phyloP scores from a whole-genome alignment of 305 asterid genomes.

The Plantago rigida region DNA sequence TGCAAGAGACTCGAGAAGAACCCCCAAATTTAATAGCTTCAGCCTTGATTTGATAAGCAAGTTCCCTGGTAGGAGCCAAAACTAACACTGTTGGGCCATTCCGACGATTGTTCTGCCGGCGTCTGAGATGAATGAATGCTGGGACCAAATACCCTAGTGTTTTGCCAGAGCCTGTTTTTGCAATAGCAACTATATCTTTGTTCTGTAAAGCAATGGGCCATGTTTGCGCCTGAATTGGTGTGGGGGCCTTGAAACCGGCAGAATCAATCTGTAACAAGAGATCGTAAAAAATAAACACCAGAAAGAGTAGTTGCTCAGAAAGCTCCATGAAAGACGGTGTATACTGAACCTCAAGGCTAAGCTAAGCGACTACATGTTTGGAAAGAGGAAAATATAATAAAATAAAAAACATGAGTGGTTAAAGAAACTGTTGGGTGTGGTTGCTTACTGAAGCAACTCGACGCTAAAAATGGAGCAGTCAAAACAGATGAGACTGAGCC shows the following conservation, averaged over 20 bases:
- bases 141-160: conserved; percentile 90
- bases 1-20: conserved; percentile 86
- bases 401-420: conserved; percentile 32
- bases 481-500: conserved; percentile 78
- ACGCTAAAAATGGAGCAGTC: conserved; percentile 78
- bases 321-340: conserved; percentile 22
- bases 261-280: conserved; percentile 51
- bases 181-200: conserved; percentile 90
- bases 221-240: conserved; percentile 96
- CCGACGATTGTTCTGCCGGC: conserved; percentile 64
- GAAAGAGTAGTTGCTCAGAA: conserved; percentile 17
- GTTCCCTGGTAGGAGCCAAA: conserved; percentile 92
- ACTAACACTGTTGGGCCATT: conserved; percentile 82
- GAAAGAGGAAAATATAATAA: conserved; percentile 24
- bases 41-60: conserved; percentile 94
- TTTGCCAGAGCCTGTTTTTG: conserved; percentile 97
- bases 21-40: conserved; percentile 94
- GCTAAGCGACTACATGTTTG: conserved; percentile 21
- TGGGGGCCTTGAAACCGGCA: conserved; percentile 89
- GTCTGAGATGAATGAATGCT: conserved; percentile 72
- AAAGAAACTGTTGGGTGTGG: conserved; percentile 55
- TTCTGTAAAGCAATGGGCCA: conserved; percentile 85
- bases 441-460: conserved; percentile 99
- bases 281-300: conserved; percentile 25
- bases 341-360: conserved; percentile 20